Percentiles rank a stretch among this genome's conserved stretches.
Evolutionary conservation across 78 protist genomes (phyloP).

Genomic region (Speleostelium caveatum): DNA sequence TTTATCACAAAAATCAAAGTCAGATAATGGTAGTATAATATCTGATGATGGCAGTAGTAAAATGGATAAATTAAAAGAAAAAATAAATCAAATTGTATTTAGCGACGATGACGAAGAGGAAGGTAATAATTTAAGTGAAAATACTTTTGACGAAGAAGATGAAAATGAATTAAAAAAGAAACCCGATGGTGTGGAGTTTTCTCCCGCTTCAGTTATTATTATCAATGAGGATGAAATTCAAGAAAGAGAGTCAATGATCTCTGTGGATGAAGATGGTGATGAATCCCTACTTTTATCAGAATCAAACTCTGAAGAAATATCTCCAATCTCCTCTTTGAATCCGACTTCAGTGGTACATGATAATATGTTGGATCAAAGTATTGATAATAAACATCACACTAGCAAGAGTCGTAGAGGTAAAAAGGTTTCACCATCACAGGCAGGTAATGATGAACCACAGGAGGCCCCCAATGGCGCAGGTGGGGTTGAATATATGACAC

Average conservation of each 20-base stretch:
- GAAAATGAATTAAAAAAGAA: not conserved
- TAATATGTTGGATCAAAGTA: too few relatives aligned
- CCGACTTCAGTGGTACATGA: too few relatives aligned
- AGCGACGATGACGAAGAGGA: not conserved
- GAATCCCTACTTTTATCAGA: not conserved
- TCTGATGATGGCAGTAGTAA: not conserved
- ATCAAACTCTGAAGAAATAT: not conserved
- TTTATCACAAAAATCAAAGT: too few relatives aligned
- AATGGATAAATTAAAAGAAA: not conserved
- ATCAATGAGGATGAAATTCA: too few relatives aligned
- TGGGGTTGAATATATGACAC: not conserved
- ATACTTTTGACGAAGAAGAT: not conserved
- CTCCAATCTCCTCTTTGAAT: too few relatives aligned
- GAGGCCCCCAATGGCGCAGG: not conserved
- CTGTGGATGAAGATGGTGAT: not conserved
- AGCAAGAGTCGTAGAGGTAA: too few relatives aligned
- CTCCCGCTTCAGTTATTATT: too few relatives aligned
- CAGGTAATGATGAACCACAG: not conserved
- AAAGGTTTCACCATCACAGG: not conserved
- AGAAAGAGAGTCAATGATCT: not conserved
- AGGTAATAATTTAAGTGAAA: not conserved
- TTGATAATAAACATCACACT: too few relatives aligned
- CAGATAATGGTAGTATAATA: not conserved
- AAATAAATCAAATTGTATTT: not conserved
- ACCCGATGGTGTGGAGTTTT: too few relatives aligned